Evolutionary conservation across 75 land plant species (phyloP).

Genomic region (Ceratopteris richardii): DNA sequence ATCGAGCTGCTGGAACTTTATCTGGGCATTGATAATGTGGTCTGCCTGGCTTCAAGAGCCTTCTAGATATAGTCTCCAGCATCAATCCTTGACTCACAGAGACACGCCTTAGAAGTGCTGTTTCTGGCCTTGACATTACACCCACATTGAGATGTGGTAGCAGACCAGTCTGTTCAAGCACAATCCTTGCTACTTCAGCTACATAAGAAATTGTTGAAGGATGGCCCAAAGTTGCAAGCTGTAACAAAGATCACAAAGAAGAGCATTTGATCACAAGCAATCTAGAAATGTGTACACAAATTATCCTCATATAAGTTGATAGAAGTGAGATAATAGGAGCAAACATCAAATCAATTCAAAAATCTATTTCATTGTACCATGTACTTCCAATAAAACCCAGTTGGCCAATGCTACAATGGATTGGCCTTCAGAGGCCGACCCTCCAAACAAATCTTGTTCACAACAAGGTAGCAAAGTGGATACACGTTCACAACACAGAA

Average conservation of each 20-base stretch:
- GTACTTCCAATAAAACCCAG: too few species aligned
- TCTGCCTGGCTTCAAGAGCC: conserved; percentile 29
- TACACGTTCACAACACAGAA: too few species aligned
- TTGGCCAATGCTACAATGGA: too few species aligned
- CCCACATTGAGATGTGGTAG: conserved; percentile 41
- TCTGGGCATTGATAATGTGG: conserved; percentile 30
- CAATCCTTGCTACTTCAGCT: conserved; percentile 30
- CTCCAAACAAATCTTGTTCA: too few species aligned
- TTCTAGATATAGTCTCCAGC: conserved; percentile 30
- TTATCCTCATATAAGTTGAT: too few species aligned
- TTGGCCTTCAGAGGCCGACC: too few species aligned
- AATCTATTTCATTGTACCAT: too few species aligned
- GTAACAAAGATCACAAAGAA: conserved; percentile 5
- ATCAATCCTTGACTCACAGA: conserved; percentile 40
- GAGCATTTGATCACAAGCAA: not conserved
- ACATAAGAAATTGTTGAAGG: conserved; percentile 26
- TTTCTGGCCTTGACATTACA: conserved; percentile 18
- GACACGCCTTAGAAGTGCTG: conserved; percentile 27
- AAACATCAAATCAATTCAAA: too few species aligned
- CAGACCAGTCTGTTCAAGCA: conserved; percentile 30
- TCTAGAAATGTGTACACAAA: too few species aligned
- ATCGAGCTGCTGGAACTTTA: conserved; percentile 24
- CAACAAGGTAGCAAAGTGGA: too few species aligned
- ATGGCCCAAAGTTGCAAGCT: conserved; percentile 31
- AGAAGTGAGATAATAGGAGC: too few species aligned